Evolutionary conservation across 2,329 filamentous ascomycete genomes (phyloP), one percentile per base, ranked within the genome.

Genomic region (Trichoderma citrinoviride): DNA sequence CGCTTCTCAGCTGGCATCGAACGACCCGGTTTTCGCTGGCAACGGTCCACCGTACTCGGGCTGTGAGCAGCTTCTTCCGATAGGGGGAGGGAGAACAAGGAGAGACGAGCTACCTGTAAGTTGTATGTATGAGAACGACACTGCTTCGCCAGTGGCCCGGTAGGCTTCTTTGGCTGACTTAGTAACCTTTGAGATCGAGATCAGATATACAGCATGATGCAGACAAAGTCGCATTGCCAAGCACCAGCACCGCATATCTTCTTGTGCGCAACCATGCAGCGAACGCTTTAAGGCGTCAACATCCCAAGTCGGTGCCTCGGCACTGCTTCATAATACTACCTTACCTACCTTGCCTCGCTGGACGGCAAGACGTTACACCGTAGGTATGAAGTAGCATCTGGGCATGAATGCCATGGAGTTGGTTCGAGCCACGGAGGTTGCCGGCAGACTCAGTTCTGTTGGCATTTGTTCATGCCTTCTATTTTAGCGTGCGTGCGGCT

Each of bases 401-500:
- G 8, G 40, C n/a, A 46, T 33, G 41, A 57, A 27, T 43, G 29
- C 41, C n/a, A 17, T 12, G 27, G 37, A 50, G 33, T 47, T 23
- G n/a, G 47, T 33, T 50, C 37, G 33, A 25, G 25, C 47, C 37
- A 37, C 53, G 53, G 54, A 50, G 19, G 15, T 53, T 15, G 33
- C 60, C 33, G 27, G 46, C 27, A 46, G n/a, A 17, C 55, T 43
- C 19, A 19, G 10, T 23, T 50, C 27, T 25, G 27, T 40, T 23
- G 27, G 25, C 37, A 57, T 41, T 29, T 46, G 41, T 44, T n/a
- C 43, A 54, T 47, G 47, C 23, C n/a, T 44, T 41, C 56, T 65
- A 27, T 27, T 65, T 52, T 52, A 53, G 46, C 37, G 27, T 63
- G 64, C 49, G 64, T 65, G 64, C 64, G 64, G 64, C 64, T 65